A percentile compares a stretch with the other conserved stretches of the same genome.
Conservation (phyloP, 2,329 filamentous ascomycete genomes). For the Talaromyces atroroseus region DNA sequence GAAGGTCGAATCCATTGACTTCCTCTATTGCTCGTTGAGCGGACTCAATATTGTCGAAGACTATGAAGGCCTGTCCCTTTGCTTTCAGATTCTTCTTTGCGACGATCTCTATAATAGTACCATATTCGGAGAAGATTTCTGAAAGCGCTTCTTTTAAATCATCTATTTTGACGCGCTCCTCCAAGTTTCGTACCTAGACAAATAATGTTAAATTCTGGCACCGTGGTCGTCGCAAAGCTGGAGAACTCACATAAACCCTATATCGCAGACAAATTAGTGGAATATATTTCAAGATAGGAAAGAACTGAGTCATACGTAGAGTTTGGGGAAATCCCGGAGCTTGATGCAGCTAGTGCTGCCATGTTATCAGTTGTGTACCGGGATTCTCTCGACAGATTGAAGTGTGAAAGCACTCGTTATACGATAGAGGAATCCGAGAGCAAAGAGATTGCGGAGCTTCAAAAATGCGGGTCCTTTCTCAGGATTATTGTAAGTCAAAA, state of each 20-base stretch:
- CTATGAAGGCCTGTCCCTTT: slow-evolving; percentile 92
- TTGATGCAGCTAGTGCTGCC: slow-evolving; percentile 29
- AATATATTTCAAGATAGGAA: background rate
- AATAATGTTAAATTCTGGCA: slow-evolving; percentile 7
- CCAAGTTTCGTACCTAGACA: slow-evolving; percentile 66
- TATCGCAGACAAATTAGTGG: slow-evolving; percentile 16
- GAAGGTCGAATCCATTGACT: slow-evolving; percentile 85
- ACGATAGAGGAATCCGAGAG: background rate
- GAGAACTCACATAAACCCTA: slow-evolving; percentile 38
- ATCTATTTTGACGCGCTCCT: slow-evolving; percentile 84
- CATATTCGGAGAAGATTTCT: slow-evolving; percentile 83
- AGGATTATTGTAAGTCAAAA: background rate
- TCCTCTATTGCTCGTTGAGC: slow-evolving; percentile 79
- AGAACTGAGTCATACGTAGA: slow-evolving; percentile 30
- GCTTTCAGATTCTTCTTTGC: slow-evolving; percentile 86
- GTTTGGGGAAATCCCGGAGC: slow-evolving; percentile 31
- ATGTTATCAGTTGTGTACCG: slow-evolving; percentile 19
- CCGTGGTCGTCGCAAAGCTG: slow-evolving; percentile 13
- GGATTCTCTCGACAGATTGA: background rate
- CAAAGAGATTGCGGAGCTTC: background rate
- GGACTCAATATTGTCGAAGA: slow-evolving; percentile 77
- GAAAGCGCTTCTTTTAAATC: slow-evolving; percentile 66
- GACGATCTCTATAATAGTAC: slow-evolving; percentile 75
- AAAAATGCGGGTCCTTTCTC: background rate
- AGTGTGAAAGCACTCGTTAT: background rate